Percentiles rank a stretch among this genome's conserved stretches.
Conservation (phyloP, 1,139 yeast genomes). For the Pichia sp. region DNA sequence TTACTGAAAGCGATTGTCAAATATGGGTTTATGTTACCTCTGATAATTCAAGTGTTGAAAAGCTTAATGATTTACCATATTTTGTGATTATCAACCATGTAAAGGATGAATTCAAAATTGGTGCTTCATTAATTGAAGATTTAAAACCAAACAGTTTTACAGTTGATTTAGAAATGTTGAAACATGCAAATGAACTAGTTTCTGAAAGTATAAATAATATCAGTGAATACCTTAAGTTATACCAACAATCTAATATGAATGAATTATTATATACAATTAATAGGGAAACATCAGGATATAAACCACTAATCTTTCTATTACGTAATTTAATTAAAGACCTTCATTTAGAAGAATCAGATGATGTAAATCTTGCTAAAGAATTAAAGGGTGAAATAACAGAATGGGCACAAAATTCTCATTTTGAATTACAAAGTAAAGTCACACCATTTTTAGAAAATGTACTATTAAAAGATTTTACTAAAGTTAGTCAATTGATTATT, state of each 20-base stretch:
- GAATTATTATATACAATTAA: conserved; percentile 24
- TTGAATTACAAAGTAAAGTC: conserved; percentile 29
- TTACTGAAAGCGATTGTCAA: conserved; percentile 21
- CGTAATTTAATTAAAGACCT: conserved; percentile 24
- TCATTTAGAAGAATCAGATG: conserved; percentile 7
- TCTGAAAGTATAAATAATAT: conserved; percentile 24
- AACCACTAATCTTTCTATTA: conserved; percentile 23
- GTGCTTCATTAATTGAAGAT: conserved; percentile 8
- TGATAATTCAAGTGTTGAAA: conserved; percentile 19
- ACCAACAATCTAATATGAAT: conserved; percentile 25
- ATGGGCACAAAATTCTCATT: conserved; percentile 31
- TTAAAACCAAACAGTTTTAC: conserved; percentile 13
- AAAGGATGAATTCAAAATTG: conserved; percentile 14
- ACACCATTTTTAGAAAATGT: conserved; percentile 26
- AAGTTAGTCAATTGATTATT: conserved; percentile 25
- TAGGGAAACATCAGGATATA: conserved; percentile 27
- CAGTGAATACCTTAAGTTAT: conserved; percentile 22
- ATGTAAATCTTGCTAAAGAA: conserved; percentile 6
- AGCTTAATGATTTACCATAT: conserved; percentile 22
- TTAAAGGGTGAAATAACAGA: conserved; percentile 23
- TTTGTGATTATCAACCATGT: conserved; percentile 18
- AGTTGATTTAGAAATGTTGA: conserved; percentile 25
- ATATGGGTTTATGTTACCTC: conserved; percentile 26
- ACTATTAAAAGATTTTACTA: conserved; percentile 24
- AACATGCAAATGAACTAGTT: conserved; percentile 25